These are phyloP conservation scores for Neurospora sp. DNA, from an alignment of 495 filamentous ascomycete genomes.

Conservation along the genomic window DNA sequence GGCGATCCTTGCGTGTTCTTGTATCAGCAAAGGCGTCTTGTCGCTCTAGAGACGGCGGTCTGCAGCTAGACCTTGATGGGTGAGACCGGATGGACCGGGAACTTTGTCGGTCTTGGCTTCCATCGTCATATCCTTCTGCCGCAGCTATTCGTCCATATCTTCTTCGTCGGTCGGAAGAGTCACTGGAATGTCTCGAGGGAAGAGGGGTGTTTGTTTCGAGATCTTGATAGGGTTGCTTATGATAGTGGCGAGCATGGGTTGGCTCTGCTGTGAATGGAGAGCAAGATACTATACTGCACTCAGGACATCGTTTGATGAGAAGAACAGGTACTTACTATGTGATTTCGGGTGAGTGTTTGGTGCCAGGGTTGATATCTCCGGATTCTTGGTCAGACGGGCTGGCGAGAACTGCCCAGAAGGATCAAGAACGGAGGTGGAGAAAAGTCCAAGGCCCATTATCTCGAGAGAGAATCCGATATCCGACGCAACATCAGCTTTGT, in stretches of 20 bases:
- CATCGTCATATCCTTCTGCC: background rate
- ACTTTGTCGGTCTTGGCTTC: background rate
- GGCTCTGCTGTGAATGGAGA: background rate
- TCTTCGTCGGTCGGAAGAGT: background rate
- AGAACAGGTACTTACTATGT: background rate
- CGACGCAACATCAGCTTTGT: background rate
- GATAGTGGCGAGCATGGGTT: background rate
- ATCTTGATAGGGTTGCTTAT: background rate
- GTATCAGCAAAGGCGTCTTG: background rate
- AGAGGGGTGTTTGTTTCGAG: background rate
- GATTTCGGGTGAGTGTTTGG: background rate
- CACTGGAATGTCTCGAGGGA: background rate
- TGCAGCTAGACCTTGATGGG: background rate
- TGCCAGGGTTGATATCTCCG: background rate
- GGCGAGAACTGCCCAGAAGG: background rate
- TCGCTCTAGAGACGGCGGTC: background rate
- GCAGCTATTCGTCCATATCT: background rate
- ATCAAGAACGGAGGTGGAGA: background rate
- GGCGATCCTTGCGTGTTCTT: background rate
- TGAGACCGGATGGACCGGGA: background rate
- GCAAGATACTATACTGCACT: background rate
- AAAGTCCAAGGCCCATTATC: background rate
- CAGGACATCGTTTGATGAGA: background rate
- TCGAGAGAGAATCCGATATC: background rate
- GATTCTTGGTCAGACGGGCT: background rate